Evolutionary conservation across 176 grass and related monocot genomes (phyloP).

Genomic region (Dactylis glomerata): DNA sequence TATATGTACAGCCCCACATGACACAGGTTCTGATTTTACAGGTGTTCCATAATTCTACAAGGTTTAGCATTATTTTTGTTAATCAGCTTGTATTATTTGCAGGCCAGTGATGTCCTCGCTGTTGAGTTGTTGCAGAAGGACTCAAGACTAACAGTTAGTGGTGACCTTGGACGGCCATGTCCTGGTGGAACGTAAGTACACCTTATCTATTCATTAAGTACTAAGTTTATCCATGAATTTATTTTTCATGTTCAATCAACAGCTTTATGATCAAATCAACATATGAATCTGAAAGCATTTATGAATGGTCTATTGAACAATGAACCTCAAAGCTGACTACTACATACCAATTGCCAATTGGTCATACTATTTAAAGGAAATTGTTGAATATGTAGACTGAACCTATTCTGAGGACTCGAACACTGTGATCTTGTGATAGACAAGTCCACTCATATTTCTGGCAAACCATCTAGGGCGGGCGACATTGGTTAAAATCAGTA

Average conservation of each 20-base stretch:
- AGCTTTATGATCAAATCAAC: not conserved
- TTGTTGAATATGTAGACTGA: not conserved
- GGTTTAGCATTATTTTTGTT: not conserved
- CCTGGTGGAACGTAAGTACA: constrained; percentile 85
- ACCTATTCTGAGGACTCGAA: not conserved
- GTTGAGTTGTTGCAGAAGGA: constrained; percentile 96
- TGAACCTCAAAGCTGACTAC: not conserved
- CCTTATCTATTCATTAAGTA: not conserved
- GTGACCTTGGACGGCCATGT: constrained; percentile 76
- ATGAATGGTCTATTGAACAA: not conserved
- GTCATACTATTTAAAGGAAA: not conserved
- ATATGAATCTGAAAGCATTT: not conserved
- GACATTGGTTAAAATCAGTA: not conserved
- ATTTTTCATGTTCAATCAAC: not conserved
- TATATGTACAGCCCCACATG: too few relatives aligned
- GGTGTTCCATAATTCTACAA: not conserved
- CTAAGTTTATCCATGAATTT: not conserved
- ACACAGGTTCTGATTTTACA: not conserved
- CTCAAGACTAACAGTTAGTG: constrained; percentile 71
- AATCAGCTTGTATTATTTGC: constrained; percentile 19
- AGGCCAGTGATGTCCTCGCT: constrained; percentile 93
- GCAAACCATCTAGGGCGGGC: not conserved
- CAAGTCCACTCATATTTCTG: not conserved
- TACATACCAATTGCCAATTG: not conserved
- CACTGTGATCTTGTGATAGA: not conserved